Evolutionary conservation across 441 rosid genomes (phyloP).

Genomic region (Mallotus repandus): DNA sequence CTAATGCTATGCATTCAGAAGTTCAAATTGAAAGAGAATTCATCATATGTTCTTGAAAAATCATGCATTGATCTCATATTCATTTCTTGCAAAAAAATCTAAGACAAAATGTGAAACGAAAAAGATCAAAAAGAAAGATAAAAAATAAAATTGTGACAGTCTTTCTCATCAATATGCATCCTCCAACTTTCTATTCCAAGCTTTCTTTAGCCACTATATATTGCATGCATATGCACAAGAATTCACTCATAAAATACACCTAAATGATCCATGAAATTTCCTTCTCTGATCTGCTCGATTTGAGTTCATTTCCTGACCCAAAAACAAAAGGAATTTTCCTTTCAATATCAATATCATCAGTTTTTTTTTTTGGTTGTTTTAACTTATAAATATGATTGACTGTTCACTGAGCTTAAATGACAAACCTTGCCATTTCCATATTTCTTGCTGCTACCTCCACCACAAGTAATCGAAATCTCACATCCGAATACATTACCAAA

Average conservation of each 20-base stretch:
- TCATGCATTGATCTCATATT: background rate
- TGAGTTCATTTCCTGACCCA: background rate
- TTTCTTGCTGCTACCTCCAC: constrained; percentile 42
- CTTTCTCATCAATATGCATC: background rate
- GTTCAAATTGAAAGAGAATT: too few relatives aligned
- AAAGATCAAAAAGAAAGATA: too few relatives aligned
- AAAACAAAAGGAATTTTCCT: background rate
- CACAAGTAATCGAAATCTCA: constrained; percentile 83
- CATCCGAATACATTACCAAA: constrained; percentile 70
- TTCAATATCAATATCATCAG: background rate
- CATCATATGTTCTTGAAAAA: background rate
- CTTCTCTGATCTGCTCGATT: background rate
- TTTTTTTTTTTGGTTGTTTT: too few relatives aligned
- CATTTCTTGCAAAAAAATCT: background rate
- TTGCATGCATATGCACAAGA: background rate
- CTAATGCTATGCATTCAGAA: too few relatives aligned
- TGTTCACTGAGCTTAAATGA: constrained; percentile 49
- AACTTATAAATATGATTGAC: constrained; percentile 25
- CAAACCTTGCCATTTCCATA: constrained; percentile 39
- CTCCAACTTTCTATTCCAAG: background rate
- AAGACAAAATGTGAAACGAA: background rate
- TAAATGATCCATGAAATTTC: background rate
- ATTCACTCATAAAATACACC: background rate
- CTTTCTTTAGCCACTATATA: background rate
- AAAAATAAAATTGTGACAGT: background rate